phyloP scores from a whole-genome alignment of 129 eudicot species.

The Saussurea involucrata region DNA sequence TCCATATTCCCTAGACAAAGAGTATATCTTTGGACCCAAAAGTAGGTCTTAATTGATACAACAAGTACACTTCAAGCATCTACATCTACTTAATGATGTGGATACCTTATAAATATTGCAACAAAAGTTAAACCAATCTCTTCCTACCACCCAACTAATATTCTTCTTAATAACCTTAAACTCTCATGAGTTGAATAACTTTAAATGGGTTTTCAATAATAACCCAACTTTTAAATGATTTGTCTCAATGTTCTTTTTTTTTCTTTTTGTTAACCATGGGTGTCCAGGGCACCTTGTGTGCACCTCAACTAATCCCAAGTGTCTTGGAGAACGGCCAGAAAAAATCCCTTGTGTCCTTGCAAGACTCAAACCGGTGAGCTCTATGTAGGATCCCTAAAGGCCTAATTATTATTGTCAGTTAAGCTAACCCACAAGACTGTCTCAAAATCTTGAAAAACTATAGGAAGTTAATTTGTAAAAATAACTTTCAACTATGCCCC shows the following conservation, averaged over 20 bases:
- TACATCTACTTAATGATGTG: slow-evolving; percentile 30
- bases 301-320: too few species aligned
- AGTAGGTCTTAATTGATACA: slow-evolving; percentile 26
- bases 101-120: slow-evolving; percentile 20
- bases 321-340: too few species aligned
- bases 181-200: neutral
- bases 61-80: slow-evolving; percentile 36
- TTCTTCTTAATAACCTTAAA: slow-evolving; percentile 17
- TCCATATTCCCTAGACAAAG: slow-evolving; percentile 26
- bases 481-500: neutral
- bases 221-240: too few species aligned
- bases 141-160: slow-evolving; percentile 26
- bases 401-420: too few species aligned
- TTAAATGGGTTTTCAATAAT: neutral
- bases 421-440: too few species aligned
- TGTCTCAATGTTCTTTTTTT: too few species aligned
- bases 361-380: too few species aligned
- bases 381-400: too few species aligned
- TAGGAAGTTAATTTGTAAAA: neutral
- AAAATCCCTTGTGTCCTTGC: too few species aligned
- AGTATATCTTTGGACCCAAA: slow-evolving; percentile 33
- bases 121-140: slow-evolving; percentile 23
- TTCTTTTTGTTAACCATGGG: too few species aligned
- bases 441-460: neutral
- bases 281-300: too few species aligned